Percentiles rank a stretch among this genome's conserved stretches.
Evolutionary conservation across 208 protist species (phyloP).

Genomic region (Wallacemonas sp.): DNA sequence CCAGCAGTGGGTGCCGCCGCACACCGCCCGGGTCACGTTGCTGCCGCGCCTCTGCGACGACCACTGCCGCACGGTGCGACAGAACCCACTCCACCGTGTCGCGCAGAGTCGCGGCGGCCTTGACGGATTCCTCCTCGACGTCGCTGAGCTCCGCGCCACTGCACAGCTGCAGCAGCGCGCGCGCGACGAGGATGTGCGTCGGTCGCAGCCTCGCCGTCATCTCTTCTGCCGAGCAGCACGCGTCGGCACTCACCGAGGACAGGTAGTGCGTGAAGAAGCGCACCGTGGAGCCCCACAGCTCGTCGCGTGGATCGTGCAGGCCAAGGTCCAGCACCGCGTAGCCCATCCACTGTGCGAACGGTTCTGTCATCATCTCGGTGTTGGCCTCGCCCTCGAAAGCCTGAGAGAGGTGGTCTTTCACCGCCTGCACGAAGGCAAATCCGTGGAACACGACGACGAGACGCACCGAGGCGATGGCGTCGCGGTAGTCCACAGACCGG

Average conservation of each 20-base stretch:
- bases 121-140: slow-evolving; percentile 8
- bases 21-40: neutral
- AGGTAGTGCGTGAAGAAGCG: slow-evolving; percentile 52
- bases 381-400: neutral
- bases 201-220: slow-evolving; percentile 15
- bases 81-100: slow-evolving; percentile 34
- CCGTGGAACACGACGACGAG: slow-evolving; percentile 56
- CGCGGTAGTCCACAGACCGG: slow-evolving; percentile 19
- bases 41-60: slow-evolving; percentile 9
- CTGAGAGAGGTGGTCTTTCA: slow-evolving; percentile 28
- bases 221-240: slow-evolving; percentile 31
- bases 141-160: slow-evolving; percentile 3
- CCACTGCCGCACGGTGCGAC: slow-evolving; percentile 20
- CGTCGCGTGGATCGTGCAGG: slow-evolving; percentile 47
- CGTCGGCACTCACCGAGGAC: slow-evolving; percentile 2
- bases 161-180: slow-evolving; percentile 43
- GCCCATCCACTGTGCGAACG: slow-evolving; percentile 65
- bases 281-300: slow-evolving; percentile 34
- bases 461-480: slow-evolving; percentile 55
- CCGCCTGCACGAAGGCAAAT: slow-evolving; percentile 46
- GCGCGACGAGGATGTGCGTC: slow-evolving; percentile 33
- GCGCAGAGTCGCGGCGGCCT: neutral
- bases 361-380: slow-evolving; percentile 17
- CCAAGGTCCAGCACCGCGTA: slow-evolving; percentile 63
- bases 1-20: slow-evolving; percentile 33